phyloP scores from a whole-genome alignment of 2,329 filamentous ascomycete species.

The Calonectria pseudoturangicola region DNA sequence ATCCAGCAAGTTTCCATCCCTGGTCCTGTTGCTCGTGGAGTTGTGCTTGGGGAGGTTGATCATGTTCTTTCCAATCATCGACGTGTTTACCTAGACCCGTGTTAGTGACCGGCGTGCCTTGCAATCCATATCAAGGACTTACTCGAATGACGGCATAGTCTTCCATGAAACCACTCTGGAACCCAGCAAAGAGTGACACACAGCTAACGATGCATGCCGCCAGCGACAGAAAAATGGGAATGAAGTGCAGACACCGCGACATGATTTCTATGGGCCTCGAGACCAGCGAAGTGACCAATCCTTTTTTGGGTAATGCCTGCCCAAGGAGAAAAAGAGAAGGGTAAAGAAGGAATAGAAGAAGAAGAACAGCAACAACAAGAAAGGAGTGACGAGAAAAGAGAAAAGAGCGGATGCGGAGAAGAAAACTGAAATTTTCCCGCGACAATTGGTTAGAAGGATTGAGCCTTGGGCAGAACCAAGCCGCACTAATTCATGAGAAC shows the following conservation, averaged over 20 bases:
- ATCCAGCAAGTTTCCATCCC: background rate
- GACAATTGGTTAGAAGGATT: background rate
- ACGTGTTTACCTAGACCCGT: slow-evolving; percentile 1
- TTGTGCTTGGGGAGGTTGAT: slow-evolving; percentile 18
- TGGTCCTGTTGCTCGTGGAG: slow-evolving; percentile 11
- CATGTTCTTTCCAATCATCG: slow-evolving; percentile 20
- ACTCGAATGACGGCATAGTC: slow-evolving; percentile 27
- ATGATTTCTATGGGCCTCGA: slow-evolving; percentile 24
- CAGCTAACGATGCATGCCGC: slow-evolving; percentile 22
- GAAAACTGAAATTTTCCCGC: background rate
- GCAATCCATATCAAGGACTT: background rate
- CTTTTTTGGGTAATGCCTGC: background rate
- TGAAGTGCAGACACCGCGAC: slow-evolving; percentile 27
- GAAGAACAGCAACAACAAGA: background rate
- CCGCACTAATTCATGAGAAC: background rate
- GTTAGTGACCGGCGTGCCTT: background rate
- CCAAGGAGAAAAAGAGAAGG: background rate
- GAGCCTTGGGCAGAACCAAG: slow-evolving; percentile 4
- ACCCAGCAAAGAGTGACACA: slow-evolving; percentile 25
- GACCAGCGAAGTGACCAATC: slow-evolving; percentile 23
- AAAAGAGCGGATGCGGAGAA: background rate
- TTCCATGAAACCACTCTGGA: slow-evolving; percentile 28
- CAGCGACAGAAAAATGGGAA: slow-evolving; percentile 26
- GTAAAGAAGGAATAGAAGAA: background rate
- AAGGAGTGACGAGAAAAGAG: background rate